Base-by-base conservation (phyloP, 495 filamentous ascomycete genomes). In the Aspergillus avenaceus region DNA sequence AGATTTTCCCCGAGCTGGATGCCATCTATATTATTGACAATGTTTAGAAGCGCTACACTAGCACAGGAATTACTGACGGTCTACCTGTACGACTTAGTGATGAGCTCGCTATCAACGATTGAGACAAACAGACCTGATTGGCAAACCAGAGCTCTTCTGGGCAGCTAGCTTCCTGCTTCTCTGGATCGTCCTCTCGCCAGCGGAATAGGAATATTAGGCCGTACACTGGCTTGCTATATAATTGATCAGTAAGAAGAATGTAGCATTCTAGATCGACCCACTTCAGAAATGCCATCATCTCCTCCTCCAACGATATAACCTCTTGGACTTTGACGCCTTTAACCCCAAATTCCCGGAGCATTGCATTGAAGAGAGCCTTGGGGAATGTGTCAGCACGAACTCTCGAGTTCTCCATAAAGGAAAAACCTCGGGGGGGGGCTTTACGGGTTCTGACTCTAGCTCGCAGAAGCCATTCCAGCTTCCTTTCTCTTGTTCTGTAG, bases 141-240 rank as follows among this genome's bases (percentile, higher is more conserved):
- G 90, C 90, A 68, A 97, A 97, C 93, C 93, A 98, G 24, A 96
- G 66, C 5, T 84, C 73, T 14, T 83, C 71, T 0, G 87, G 85
- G 51, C 84, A 87, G 32, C 60, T 75, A 9, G 72, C 63, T 55
- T 81, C 78, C 53, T 83, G 73, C 46, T 80, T 76, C 1, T 78
- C 67, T 6, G 69, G 60, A 52, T 85, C 79, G 52, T 85, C 79
- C 50, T 81, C 74, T 36, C 80, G 70, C 67, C 84, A 89, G 50
- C 84, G 79, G 58, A 86, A 92, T 5, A 95, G 79, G 52, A 96
- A 95, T 22, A 97, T 83, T 12, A 96, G 64, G 3, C 91, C 90
- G 56, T 90, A 83, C 9, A 90, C 78, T 19, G 88, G 90, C 56
- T 85, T 73, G 19, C 86, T 85, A 48, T 26, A 23, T 31, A 29